These are phyloP conservation scores for Scedosporium boydii DNA, from an alignment of 2,329 filamentous ascomycete genomes.

Conservation along the genomic window DNA sequence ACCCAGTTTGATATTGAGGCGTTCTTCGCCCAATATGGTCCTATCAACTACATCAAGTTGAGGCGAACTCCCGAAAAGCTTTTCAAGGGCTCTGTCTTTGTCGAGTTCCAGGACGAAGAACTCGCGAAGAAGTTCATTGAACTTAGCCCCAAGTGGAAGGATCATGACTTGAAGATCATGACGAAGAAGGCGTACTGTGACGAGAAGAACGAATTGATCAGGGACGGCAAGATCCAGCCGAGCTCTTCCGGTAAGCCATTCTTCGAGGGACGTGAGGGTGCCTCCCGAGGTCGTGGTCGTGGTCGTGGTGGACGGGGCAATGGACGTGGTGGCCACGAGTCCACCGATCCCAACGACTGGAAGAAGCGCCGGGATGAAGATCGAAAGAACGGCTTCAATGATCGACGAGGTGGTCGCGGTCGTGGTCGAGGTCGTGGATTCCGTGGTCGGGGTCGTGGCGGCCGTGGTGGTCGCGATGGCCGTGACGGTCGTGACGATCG, in stretches of 20 bases:
- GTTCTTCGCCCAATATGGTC: constrained; percentile 76
- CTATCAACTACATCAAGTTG: constrained; percentile 75
- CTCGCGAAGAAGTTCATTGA: constrained; percentile 75
- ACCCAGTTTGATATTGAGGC: constrained; percentile 92
- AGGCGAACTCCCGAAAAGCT: constrained; percentile 61
- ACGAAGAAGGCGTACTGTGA: constrained; percentile 80
- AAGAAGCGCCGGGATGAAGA: constrained; percentile 55
- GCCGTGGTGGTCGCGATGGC: constrained; percentile 28
- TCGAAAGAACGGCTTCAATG: constrained; percentile 44
- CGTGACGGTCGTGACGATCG: constrained; percentile 15
- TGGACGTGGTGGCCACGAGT: constrained; percentile 24
- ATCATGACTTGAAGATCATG: constrained; percentile 69
- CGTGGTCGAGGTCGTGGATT: constrained; percentile 17
- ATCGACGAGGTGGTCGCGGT: constrained; percentile 32
- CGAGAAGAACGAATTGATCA: constrained; percentile 65
- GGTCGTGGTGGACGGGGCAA: constrained; percentile 29
- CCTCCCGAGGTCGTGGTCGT: constrained; percentile 9
- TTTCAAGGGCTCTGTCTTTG: constrained; percentile 96
- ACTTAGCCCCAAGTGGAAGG: constrained; percentile 77
- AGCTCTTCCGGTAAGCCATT: constrained; percentile 35
- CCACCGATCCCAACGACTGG: constrained; percentile 48
- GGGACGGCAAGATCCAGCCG: constrained; percentile 58
- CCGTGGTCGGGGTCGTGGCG: constrained; percentile 30
- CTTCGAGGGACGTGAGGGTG: constrained; percentile 35
- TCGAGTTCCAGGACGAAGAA: constrained; percentile 79